A percentile compares a stretch with the other conserved stretches of the same genome.
These are phyloP conservation scores for Wallacemonas sp. DNA, from an alignment of 208 protist species.

Conservation along the genomic window DNA sequence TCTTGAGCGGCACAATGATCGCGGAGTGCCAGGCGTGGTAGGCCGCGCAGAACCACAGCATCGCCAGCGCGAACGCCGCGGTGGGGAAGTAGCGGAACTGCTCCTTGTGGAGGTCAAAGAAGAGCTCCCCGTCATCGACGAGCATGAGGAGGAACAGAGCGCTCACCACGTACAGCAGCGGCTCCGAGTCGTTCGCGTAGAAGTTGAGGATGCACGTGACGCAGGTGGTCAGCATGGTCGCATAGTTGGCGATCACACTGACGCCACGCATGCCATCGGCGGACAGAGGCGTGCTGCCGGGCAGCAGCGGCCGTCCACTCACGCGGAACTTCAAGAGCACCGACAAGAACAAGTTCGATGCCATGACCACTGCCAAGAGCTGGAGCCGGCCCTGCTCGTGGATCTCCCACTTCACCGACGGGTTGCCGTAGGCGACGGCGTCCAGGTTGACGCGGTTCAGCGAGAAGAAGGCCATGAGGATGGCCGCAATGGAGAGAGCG, in stretches of 20 bases:
- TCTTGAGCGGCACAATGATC: slow-evolving; percentile 21
- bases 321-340: slow-evolving; percentile 71
- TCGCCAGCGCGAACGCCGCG: slow-evolving; percentile 30
- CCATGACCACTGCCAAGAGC: slow-evolving; percentile 50
- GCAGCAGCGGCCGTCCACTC: slow-evolving; percentile 57
- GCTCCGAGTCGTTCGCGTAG: slow-evolving; percentile 60
- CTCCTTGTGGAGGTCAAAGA: slow-evolving; percentile 38
- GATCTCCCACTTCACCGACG: slow-evolving; percentile 54
- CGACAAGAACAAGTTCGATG: slow-evolving; percentile 58
- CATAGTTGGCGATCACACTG: slow-evolving; percentile 61
- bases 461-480: slow-evolving; percentile 30
- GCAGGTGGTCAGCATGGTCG: slow-evolving; percentile 44
- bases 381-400: slow-evolving; percentile 61
- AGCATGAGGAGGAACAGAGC: slow-evolving; percentile 74
- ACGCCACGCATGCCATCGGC: slow-evolving; percentile 28
- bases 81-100: slow-evolving; percentile 78
- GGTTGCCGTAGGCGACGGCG: slow-evolving; percentile 24
- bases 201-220: slow-evolving; percentile 60
- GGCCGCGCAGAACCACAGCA: slow-evolving; percentile 56
- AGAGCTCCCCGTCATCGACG: slow-evolving; percentile 64
- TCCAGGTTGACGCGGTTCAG: slow-evolving; percentile 20
- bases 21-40: slow-evolving; percentile 41
- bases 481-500: slow-evolving; percentile 22
- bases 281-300: slow-evolving; percentile 37
- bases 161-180: slow-evolving; percentile 56